These are phyloP conservation scores for Pueraria montana DNA, from an alignment of 306 rosid genomes.

Conservation along the genomic window DNA sequence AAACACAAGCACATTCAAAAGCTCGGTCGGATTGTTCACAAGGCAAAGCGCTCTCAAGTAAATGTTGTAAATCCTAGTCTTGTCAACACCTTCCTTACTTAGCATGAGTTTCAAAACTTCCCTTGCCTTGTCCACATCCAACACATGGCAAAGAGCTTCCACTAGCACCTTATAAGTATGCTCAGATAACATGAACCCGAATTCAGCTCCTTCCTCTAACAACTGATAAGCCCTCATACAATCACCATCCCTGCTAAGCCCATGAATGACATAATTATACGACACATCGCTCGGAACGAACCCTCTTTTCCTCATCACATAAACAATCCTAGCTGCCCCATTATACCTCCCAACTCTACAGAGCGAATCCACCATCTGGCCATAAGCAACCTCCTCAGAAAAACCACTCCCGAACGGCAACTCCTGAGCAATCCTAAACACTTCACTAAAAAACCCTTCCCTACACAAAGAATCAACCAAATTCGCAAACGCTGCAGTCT, in stretches of 20 bases:
- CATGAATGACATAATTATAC: slow-evolving; percentile 73
- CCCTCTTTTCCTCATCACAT: slow-evolving; percentile 75
- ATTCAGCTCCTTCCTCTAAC: slow-evolving; percentile 73
- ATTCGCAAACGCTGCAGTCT: slow-evolving; percentile 72
- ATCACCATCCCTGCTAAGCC: slow-evolving; percentile 85
- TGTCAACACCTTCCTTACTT: slow-evolving; percentile 61
- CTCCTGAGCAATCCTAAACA: slow-evolving; percentile 74
- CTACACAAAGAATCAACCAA: slow-evolving; percentile 73
- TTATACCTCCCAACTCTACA: slow-evolving; percentile 77
- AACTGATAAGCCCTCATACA: slow-evolving; percentile 86
- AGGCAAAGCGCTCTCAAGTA: slow-evolving; percentile 81
- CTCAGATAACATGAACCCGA: slow-evolving; percentile 71
- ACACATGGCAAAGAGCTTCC: slow-evolving; percentile 70
- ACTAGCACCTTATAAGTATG: slow-evolving; percentile 72
- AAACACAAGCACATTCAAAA: slow-evolving; percentile 71
- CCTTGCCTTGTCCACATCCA: slow-evolving; percentile 67
- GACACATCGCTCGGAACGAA: slow-evolving; percentile 66
- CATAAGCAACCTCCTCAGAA: slow-evolving; percentile 65
- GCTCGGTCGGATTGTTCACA: slow-evolving; percentile 74
- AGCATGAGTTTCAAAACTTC: slow-evolving; percentile 75
- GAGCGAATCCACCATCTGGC: slow-evolving; percentile 87
- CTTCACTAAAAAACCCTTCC: slow-evolving; percentile 71
- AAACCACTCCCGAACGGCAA: slow-evolving; percentile 67
- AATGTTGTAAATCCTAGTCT: slow-evolving; percentile 80
- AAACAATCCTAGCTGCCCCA: slow-evolving; percentile 80